A percentile compares a stretch with the other conserved stretches of the same genome.
Evolutionary conservation across 352 stramenopile species (phyloP).

Genomic region (Phytophthora sp.): DNA sequence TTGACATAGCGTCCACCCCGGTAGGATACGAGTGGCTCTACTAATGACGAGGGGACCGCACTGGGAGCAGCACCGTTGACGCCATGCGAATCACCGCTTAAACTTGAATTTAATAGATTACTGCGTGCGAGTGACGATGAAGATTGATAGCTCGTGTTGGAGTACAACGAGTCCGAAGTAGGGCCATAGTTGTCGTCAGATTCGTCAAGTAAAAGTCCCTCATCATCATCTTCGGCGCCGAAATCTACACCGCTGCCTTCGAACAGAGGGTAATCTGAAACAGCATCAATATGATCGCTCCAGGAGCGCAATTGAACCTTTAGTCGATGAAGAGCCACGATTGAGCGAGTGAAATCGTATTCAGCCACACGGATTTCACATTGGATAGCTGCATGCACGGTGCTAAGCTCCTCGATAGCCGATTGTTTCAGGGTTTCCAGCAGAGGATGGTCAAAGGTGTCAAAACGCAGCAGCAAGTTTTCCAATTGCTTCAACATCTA

Average conservation of each 20-base stretch:
- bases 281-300: slow-evolving; percentile 82
- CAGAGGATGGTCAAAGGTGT: slow-evolving; percentile 74
- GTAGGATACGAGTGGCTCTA: slow-evolving; percentile 32
- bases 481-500: slow-evolving; percentile 60
- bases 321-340: slow-evolving; percentile 73
- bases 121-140: slow-evolving; percentile 26
- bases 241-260: slow-evolving; percentile 53
- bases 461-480: slow-evolving; percentile 53
- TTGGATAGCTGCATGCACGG: slow-evolving; percentile 67
- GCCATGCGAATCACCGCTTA: slow-evolving; percentile 18
- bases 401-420: slow-evolving; percentile 72
- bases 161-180: slow-evolving; percentile 73
- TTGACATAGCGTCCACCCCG: slow-evolving; percentile 33
- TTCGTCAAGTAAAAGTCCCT: slow-evolving; percentile 41
- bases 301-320: slow-evolving; percentile 69
- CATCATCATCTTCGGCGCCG: slow-evolving; percentile 44
- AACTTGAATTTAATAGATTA: slow-evolving; percentile 25
- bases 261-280: slow-evolving; percentile 82
- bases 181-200: slow-evolving; percentile 55
- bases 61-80: neutral
- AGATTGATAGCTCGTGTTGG: slow-evolving; percentile 57
- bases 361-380: slow-evolving; percentile 71
- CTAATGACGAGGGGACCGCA: slow-evolving; percentile 25
- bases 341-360: slow-evolving; percentile 81
- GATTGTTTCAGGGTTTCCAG: slow-evolving; percentile 74